Conservation (phyloP, 495 filamentous ascomycete genomes). For the Podospora didyma region DNA sequence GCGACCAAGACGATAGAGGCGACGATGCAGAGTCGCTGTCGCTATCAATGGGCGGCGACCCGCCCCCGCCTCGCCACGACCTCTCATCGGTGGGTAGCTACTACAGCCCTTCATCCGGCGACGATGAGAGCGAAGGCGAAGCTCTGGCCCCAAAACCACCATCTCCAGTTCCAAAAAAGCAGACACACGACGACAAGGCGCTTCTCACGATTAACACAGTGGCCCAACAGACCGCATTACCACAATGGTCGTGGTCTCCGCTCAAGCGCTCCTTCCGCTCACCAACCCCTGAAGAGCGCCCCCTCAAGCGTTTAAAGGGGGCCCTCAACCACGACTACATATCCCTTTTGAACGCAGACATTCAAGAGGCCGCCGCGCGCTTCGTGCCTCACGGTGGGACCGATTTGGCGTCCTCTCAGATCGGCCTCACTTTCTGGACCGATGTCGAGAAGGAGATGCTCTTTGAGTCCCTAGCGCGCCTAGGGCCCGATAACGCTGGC, state of each 20-base stretch:
- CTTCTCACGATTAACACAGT: not conserved
- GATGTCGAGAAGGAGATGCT: conserved; percentile 63
- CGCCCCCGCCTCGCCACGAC: not conserved
- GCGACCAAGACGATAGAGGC: not conserved
- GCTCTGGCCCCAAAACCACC: not conserved
- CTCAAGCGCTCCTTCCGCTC: conserved; percentile 2
- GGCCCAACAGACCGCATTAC: not conserved
- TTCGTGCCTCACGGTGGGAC: conserved; percentile 17
- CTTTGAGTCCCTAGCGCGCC: conserved; percentile 58
- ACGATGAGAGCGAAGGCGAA: not conserved
- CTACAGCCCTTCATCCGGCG: conserved; percentile 8
- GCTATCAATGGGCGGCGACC: no score
- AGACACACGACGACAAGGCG: no score
- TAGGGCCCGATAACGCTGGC: conserved; percentile 56
- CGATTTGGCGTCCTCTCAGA: conserved; percentile 42
- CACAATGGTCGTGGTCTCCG: not conserved
- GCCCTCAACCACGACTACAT: conserved; percentile 53
- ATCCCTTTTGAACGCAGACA: conserved; percentile 54
- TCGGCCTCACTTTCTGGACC: conserved; percentile 69
- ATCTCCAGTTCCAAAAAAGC: not conserved
- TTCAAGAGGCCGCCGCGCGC: conserved; percentile 37
- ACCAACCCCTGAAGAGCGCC: conserved; percentile 7
- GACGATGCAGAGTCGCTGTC: not conserved
- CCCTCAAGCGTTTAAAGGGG: conserved; percentile 31
- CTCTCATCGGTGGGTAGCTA: conserved; percentile 3